Conservation (phyloP, 2,329 filamentous ascomycete genomes). For the Fusarium siculi region DNA sequence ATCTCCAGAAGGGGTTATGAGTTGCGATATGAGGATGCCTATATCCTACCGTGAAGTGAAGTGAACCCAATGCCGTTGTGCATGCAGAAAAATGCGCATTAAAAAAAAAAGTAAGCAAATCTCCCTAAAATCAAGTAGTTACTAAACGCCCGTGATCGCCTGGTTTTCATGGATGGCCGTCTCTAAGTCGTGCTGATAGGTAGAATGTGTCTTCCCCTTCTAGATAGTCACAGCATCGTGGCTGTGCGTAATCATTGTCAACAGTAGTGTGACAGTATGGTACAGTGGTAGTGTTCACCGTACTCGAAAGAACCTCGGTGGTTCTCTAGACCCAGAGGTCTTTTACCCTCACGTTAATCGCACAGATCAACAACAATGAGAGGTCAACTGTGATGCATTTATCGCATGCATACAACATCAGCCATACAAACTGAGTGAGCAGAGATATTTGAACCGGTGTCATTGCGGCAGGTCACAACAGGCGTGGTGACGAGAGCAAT, state of each 20-base stretch:
- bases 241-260: slow-evolving; percentile 5
- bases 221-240: not conserved
- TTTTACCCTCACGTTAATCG: not conserved
- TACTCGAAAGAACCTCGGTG: slow-evolving; percentile 6
- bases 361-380: not conserved
- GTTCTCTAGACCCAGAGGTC: not conserved
- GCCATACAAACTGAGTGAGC: slow-evolving; percentile 58
- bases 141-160: slow-evolving; percentile 15
- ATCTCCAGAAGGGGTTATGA: slow-evolving; percentile 24
- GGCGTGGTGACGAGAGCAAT: slow-evolving; percentile 66
- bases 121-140: slow-evolving; percentile 7
- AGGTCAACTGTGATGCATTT: not conserved
- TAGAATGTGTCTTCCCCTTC: slow-evolving; percentile 6
- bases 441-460: slow-evolving; percentile 57
- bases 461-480: slow-evolving; percentile 64
- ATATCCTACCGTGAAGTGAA: slow-evolving; percentile 19
- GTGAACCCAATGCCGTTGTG: slow-evolving; percentile 15
- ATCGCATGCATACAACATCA: slow-evolving; percentile 62
- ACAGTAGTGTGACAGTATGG: slow-evolving; percentile 6
- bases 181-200: slow-evolving; percentile 3
- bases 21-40: slow-evolving; percentile 1
- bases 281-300: slow-evolving; percentile 10
- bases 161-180: not conserved
- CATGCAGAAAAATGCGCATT: slow-evolving; percentile 9
- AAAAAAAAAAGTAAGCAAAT: slow-evolving; percentile 19